Base-by-base conservation (phyloP, 2,329 filamentous ascomycete genomes). In the Talaromyces sp. region DNA sequence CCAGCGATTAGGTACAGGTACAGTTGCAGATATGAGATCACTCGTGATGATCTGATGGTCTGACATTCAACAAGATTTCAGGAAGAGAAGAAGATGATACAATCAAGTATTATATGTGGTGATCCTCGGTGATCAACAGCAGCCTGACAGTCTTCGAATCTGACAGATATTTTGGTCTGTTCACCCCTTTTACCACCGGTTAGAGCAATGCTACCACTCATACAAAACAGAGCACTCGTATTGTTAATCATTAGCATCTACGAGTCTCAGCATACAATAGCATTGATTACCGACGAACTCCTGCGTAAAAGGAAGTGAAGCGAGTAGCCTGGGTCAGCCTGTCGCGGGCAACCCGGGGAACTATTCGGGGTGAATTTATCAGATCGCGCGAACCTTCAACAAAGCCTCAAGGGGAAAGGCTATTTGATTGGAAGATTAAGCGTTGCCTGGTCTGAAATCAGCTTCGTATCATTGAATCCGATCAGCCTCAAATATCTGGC, bases 21-120 rank as follows among this genome's bases (percentile, higher is more conserved):
- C 22, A 41, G 36, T 53, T 28, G 51, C 51, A 37, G 39, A 54
- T 35, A 55, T 55, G 53, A 55, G 53, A 46, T 55, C 53, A 55
- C 46, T 17, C 17, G 21, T n/a, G 36, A 35, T 13, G 53, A 13
- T 55, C 53, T 31, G 40, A 35, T 13, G 53, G 9, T 55, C 53
- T 31, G 40, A 55, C 40, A 19, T 46, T 36, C 28, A 36, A 43
- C 52, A 54, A 19, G 35, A 19, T 8, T 25, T 31, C 50, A 39
- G 35, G 22, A 37, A 37, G 35, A 5, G 50, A 17, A 53, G 43
- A 15, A 48, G 45, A 48, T 46, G 43, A 31, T 46, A 46, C 43
- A 46, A 13, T 35, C 45, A 15, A 33, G 21, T 48, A 21, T 21
- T 48, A 48, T 54, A 54, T 35, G 53, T 25, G 31, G 22, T 35